A percentile compares a stretch with the other conserved stretches of the same genome.
Evolutionary conservation across 78 protist species (phyloP).

Genomic region (Ministeria vibrans): DNA sequence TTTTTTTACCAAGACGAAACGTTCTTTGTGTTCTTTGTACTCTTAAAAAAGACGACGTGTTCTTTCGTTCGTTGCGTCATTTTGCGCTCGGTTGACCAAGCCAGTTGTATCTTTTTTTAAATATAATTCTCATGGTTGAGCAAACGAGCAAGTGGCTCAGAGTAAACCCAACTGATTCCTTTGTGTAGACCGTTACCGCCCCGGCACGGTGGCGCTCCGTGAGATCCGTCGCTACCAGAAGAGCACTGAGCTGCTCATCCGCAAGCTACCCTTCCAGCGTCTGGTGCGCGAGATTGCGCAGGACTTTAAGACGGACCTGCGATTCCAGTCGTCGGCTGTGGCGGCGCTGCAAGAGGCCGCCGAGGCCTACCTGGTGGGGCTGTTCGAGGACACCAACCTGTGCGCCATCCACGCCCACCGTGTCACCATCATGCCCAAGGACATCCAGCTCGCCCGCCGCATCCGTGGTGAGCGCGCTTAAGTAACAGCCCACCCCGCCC

Average conservation of each 20-base stretch:
- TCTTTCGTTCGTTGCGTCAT: too few relatives aligned
- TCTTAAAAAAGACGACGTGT: too few relatives aligned
- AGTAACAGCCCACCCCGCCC: too few relatives aligned
- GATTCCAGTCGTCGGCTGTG: conserved; percentile 49
- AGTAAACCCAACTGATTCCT: too few relatives aligned
- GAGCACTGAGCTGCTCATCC: conserved; percentile 79
- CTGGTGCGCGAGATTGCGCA: conserved; percentile 67
- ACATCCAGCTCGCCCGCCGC: conserved; percentile 88
- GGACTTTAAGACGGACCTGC: conserved; percentile 43
- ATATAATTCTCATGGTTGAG: too few relatives aligned
- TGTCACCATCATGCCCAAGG: conserved; percentile 88
- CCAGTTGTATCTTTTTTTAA: too few relatives aligned
- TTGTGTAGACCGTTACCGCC: conserved; percentile 66
- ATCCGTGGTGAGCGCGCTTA: conserved; percentile 77
- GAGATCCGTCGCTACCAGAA: conserved; percentile 78
- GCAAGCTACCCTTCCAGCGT: conserved; percentile 86
- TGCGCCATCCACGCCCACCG: conserved; percentile 74
- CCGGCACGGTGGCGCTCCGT: conserved; percentile 83
- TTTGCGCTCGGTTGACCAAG: too few relatives aligned
- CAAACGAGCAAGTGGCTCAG: too few relatives aligned
- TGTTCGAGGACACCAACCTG: conserved; percentile 69
- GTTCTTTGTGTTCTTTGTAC: too few relatives aligned
- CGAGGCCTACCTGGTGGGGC: conserved; percentile 67
- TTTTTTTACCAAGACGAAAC: too few relatives aligned
- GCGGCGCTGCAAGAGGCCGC: conserved; percentile 66